A percentile compares a stretch with the other conserved stretches of the same genome.
phyloP scores from a whole-genome alignment of 2,329 filamentous ascomycete species.

The Penicillium sp. region DNA sequence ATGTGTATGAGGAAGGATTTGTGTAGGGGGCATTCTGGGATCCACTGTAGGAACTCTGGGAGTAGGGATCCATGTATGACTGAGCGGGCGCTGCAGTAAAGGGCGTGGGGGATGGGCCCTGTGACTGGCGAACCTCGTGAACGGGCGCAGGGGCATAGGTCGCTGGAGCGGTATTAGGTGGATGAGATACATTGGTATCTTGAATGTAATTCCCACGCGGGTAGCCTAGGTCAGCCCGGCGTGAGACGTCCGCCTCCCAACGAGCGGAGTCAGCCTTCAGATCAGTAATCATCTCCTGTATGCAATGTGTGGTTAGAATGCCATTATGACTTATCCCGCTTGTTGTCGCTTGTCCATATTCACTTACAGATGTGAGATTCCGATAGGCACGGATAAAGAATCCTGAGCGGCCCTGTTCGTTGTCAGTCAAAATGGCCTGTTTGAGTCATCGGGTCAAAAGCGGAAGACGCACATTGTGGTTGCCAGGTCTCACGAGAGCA shows the following conservation, averaged over 20 bases:
- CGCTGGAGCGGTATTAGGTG: constrained; percentile 33
- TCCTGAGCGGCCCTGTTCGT: constrained; percentile 55
- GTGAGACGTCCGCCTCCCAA: constrained; percentile 41
- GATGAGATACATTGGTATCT: constrained; percentile 29
- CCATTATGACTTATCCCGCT: neutral
- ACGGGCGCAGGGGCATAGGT: constrained; percentile 32
- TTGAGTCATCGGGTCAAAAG: constrained; percentile 10
- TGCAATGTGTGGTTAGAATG: constrained; percentile 6
- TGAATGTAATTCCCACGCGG: constrained; percentile 37
- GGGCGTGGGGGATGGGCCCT: constrained; percentile 31
- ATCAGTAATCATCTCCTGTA: constrained; percentile 49
- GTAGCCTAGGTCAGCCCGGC: constrained; percentile 35
- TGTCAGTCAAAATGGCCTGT: constrained; percentile 23
- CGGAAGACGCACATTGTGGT: constrained; percentile 56
- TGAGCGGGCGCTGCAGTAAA: constrained; percentile 30
- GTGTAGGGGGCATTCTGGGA: constrained; percentile 30
- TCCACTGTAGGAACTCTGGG: constrained; percentile 26
- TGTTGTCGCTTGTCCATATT: constrained; percentile 4
- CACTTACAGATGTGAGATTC: constrained; percentile 64
- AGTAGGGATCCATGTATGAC: constrained; percentile 31
- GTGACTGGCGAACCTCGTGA: constrained; percentile 33
- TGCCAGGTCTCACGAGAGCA: constrained; percentile 66
- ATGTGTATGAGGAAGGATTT: constrained; percentile 25
- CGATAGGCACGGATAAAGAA: constrained; percentile 73
- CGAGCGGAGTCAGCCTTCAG: constrained; percentile 46